Evolutionary conservation across 805 yeast genomes (phyloP), one percentile per base, ranked within the genome.

Genomic region (Hanseniaspora hatyaiensis): DNA sequence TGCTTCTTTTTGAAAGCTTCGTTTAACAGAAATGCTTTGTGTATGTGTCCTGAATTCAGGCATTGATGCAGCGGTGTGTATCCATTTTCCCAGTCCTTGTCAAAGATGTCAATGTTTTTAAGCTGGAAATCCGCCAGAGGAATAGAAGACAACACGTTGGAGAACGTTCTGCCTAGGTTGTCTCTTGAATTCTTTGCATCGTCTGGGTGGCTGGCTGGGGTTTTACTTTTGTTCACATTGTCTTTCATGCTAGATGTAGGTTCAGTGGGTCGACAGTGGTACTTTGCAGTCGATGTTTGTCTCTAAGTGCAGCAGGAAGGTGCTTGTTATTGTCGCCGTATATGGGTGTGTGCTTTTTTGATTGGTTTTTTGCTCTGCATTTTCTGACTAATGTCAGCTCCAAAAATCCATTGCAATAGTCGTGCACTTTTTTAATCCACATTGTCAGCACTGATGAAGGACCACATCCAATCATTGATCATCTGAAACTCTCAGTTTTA

Each of bases 61-160:
- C 86, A 75, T 51, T 77, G 73, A 60, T 88, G 96, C 24, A 88
- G 66, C 22, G 85, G 75, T 36, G 83, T 82, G 81, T 94, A 87
- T 1, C 85, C 82, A 57, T 75, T 84, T 61, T 87, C 96, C 45
- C 66, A 66, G 60, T 88, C 96, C 2, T 67, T 62, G 0, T 71
- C 55, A 3, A 63, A 54, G 2, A 70, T 54, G 46, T 77, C 75
- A 19, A 73, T 57, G 15, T 40, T 32, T 11, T 32, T 42, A 8
- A 59, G 47, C 13, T 51, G 46, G 11, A 52, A 52, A 33, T 51
- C 58, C 57, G 34, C 54, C 43, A 37, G 56, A 34, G 19, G 58
- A 12, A 54, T 50, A 23, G 58, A 59, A 34, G 64, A 52, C 18
- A 47, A 40, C 20, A 62, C 37, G 44, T 55, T 56, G 1, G 65